Percentiles rank a stretch among this genome's conserved stretches.
Conservation (phyloP, 495 filamentous ascomycete species). For the Filosporella fistucella region DNA sequence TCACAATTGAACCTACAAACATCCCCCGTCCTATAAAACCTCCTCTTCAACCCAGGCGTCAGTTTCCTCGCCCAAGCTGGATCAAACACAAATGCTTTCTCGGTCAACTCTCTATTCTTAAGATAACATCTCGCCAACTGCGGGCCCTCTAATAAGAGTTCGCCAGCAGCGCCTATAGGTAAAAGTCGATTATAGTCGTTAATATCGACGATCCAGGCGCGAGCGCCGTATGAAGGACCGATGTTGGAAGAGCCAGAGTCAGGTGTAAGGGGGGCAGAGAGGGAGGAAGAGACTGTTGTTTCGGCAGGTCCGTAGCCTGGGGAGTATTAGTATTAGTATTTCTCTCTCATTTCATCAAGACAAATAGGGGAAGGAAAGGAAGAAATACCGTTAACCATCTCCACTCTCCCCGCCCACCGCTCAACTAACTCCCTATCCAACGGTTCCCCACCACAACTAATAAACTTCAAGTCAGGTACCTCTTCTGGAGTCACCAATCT, state of each 20-base stretch:
- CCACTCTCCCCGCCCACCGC: not conserved
- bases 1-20: conserved; percentile 20
- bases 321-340: no score
- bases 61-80: conserved; percentile 9
- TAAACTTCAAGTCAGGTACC: conserved; percentile 38
- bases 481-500: conserved; percentile 32
- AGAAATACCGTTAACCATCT: not conserved
- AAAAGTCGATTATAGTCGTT: conserved; percentile 43
- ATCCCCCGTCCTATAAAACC: conserved; percentile 49
- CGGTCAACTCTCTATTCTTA: conserved; percentile 7
- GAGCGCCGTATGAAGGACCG: not conserved
- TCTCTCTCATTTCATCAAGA: no score
- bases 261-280: no score
- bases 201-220: not conserved
- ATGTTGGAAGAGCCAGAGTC: not conserved
- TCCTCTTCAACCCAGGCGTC: conserved; percentile 36
- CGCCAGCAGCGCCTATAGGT: conserved; percentile 53
- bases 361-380: no score
- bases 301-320: conserved; percentile 1
- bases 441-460: not conserved
- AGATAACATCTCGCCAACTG: conserved; percentile 47
- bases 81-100: conserved; percentile 25
- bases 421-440: not conserved
- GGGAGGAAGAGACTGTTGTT: not conserved
- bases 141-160: conserved; percentile 56